These are phyloP conservation scores for Ogataea trehalophila DNA, from an alignment of 805 yeast genomes.

Conservation along the genomic window DNA sequence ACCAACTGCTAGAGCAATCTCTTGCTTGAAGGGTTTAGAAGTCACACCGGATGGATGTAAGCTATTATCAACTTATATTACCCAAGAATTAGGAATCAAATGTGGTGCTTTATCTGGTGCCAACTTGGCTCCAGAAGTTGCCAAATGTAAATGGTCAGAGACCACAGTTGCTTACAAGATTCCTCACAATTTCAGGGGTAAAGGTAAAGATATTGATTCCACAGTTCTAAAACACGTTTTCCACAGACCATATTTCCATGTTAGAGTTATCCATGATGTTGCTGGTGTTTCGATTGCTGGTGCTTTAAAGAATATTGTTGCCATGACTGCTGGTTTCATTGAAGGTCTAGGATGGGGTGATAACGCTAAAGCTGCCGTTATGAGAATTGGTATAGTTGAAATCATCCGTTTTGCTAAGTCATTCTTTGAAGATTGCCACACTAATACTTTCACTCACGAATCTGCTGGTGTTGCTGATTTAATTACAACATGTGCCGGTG, in stretches of 20 bases:
- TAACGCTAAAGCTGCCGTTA: conserved; percentile 95
- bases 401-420: conserved; percentile 78
- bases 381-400: conserved; percentile 92
- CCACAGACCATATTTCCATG: conserved; percentile 99
- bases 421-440: conserved; percentile 71
- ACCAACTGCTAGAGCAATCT: conserved; percentile 76
- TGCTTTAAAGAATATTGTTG: conserved; percentile 94
- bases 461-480: conserved; percentile 98
- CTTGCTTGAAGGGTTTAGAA: conserved; percentile 94
- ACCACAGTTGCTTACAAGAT: conserved; percentile 89
- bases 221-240: conserved; percentile 70
- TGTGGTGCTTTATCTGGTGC: conserved; percentile 99
- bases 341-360: conserved; percentile 99
- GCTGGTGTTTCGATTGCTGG: conserved; percentile 97
- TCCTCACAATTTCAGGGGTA: conserved; percentile 65
- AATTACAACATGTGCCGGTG: conserved; percentile 96
- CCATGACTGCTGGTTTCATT: conserved; percentile 94
- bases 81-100: conserved; percentile 74
- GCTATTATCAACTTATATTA: conserved; percentile 72
- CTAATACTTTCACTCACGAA: conserved; percentile 85
- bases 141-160: conserved; percentile 93
- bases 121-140: conserved; percentile 95
- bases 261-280: conserved; percentile 84
- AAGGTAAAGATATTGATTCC: conserved; percentile 69
- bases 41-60: conserved; percentile 82